These are phyloP conservation scores for Peltaster fructicola DNA, from an alignment of 2,329 filamentous ascomycete species.

Conservation along the genomic window DNA sequence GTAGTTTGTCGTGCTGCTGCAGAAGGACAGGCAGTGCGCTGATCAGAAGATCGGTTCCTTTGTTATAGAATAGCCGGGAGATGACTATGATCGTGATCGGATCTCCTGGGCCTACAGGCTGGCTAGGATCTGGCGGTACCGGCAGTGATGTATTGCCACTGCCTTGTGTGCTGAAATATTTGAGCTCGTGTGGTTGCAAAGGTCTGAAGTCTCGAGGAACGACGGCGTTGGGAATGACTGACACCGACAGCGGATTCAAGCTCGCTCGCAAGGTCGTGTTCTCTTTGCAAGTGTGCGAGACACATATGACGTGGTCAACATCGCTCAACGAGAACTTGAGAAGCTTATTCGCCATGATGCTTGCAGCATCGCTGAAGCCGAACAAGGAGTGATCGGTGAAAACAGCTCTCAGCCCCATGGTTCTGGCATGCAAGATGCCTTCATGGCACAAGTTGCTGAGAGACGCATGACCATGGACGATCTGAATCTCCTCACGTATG, in stretches of 20 bases:
- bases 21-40: constrained; percentile 88
- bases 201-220: constrained; percentile 93
- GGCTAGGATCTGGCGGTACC: constrained; percentile 36
- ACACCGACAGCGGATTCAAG: constrained; percentile 90
- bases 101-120: constrained; percentile 62
- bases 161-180: constrained; percentile 6
- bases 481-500: constrained; percentile 84
- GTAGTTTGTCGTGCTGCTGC: constrained; percentile 74
- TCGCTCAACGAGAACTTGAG: constrained; percentile 93
- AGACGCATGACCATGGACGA: constrained; percentile 93
- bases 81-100: constrained; percentile 94
- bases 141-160: constrained; percentile 21
- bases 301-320: constrained; percentile 94
- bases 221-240: constrained; percentile 91
- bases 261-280: constrained; percentile 92
- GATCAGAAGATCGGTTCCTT: constrained; percentile 92
- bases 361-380: constrained; percentile 89
- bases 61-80: constrained; percentile 95
- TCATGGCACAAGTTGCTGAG: constrained; percentile 88
- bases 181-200: constrained; percentile 27
- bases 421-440: constrained; percentile 81
- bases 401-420: constrained; percentile 89
- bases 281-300: constrained; percentile 97
- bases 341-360: constrained; percentile 91
- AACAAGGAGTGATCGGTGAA: constrained; percentile 97